These are phyloP conservation scores for Effrenium voratum DNA, from an alignment of 73 alveolate species.

Conservation along the genomic window DNA sequence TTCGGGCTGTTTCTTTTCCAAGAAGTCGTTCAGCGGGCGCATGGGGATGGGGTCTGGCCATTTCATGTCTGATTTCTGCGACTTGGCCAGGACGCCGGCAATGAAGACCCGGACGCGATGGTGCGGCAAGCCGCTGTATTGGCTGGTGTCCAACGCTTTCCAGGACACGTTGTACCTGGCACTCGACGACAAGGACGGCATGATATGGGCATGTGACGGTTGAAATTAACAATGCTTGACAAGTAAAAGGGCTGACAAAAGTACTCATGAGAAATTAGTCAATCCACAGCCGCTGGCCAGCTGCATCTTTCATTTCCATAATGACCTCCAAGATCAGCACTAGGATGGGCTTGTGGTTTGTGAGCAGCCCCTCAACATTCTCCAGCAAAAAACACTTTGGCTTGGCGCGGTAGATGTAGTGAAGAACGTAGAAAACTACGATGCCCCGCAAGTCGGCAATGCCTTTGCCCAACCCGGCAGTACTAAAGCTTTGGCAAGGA, in stretches of 20 bases:
- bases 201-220: neutral
- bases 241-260: neutral
- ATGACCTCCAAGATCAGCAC: neutral
- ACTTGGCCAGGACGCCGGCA: neutral
- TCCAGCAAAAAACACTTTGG: neutral
- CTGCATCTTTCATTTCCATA: neutral
- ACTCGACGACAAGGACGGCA: neutral
- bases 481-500: conserved; percentile 22
- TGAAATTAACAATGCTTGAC: neutral
- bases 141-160: neutral
- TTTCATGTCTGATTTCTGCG: too few species aligned
- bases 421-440: neutral
- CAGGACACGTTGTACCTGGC: neutral
- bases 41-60: neutral
- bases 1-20: neutral
- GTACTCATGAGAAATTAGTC: neutral
- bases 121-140: neutral
- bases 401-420: neutral
- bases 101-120: conserved; percentile 27
- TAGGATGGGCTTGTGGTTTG: neutral
- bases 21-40: neutral
- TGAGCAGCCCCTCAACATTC: neutral
- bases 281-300: neutral
- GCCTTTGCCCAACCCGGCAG: neutral
- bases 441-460: neutral